Evolutionary conservation across 2,329 filamentous ascomycete species (phyloP).

Genomic region (Penicillium sp.): DNA sequence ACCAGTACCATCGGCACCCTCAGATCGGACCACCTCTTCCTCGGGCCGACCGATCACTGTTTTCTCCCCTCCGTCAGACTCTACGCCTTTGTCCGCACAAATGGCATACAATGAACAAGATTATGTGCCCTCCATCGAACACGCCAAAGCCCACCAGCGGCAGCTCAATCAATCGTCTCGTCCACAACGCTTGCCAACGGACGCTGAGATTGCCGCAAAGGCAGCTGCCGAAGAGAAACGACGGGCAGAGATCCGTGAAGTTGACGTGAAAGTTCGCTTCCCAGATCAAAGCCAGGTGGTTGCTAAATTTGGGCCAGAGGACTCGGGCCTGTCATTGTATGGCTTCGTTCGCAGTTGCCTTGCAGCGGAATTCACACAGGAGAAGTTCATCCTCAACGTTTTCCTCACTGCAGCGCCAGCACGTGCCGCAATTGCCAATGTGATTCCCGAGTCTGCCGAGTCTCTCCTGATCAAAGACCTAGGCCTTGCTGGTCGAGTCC

Average conservation of each 20-base stretch:
- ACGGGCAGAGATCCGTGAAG: slow-evolving; percentile 59
- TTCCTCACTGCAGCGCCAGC: slow-evolving; percentile 33
- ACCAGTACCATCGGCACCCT: slow-evolving; percentile 8
- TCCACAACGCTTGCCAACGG: slow-evolving; percentile 74
- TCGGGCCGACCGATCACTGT: slow-evolving; percentile 54
- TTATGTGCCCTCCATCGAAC: slow-evolving; percentile 74
- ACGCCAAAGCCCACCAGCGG: slow-evolving; percentile 74
- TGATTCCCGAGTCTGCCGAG: slow-evolving; percentile 43
- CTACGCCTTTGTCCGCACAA: slow-evolving; percentile 68
- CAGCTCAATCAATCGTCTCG: slow-evolving; percentile 68
- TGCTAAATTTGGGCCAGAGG: slow-evolving; percentile 60
- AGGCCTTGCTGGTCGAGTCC: slow-evolving; percentile 62
- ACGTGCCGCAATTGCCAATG: slow-evolving; percentile 19
- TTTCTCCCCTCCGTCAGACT: slow-evolving; percentile 69
- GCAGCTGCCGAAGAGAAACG: slow-evolving; percentile 60
- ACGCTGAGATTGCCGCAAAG: slow-evolving; percentile 70
- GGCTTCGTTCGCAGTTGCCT: slow-evolving; percentile 68
- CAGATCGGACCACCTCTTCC: slow-evolving; percentile 21
- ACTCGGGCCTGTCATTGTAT: slow-evolving; percentile 69
- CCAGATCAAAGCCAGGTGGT: slow-evolving; percentile 78
- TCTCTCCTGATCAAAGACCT: slow-evolving; percentile 63
- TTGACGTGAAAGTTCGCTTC: slow-evolving; percentile 76
- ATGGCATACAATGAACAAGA: slow-evolving; percentile 63
- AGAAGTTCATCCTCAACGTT: slow-evolving; percentile 67
- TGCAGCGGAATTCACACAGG: slow-evolving; percentile 47